Percentiles rank a stretch among this genome's conserved stretches.
These are phyloP conservation scores for Pseudopithomyces chartarum DNA, from an alignment of 2,329 filamentous ascomycete species.

Conservation along the genomic window DNA sequence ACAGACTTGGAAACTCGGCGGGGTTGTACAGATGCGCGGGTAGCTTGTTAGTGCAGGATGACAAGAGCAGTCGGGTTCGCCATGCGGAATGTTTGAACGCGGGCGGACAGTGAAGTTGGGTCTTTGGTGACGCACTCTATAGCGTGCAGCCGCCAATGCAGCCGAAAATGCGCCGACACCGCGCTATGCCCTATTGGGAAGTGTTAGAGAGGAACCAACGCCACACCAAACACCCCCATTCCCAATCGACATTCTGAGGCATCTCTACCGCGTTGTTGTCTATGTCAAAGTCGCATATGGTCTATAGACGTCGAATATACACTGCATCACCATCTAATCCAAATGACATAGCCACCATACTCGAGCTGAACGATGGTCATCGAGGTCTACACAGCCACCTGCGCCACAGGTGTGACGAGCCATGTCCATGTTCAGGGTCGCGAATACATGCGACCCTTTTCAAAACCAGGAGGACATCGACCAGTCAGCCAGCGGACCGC, in stretches of 20 bases:
- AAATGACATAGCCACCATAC: no score
- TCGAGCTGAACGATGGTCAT: background rate
- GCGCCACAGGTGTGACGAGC: slow-evolving; percentile 1
- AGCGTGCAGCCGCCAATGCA: no score
- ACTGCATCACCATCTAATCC: no score
- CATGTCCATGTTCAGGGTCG: background rate
- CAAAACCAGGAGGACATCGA: slow-evolving; percentile 10
- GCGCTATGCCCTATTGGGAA: no score
- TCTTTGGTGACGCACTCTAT: background rate
- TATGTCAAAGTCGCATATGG: no score
- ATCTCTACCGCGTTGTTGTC: no score
- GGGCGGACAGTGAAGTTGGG: background rate
- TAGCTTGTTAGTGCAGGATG: background rate
- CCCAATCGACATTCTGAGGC: no score
- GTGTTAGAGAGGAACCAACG: no score
- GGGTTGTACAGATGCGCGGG: background rate
- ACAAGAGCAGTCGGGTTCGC: background rate
- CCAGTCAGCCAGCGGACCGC: slow-evolving; percentile 19
- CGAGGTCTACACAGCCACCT: background rate
- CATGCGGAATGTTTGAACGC: background rate
- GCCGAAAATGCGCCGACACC: background rate
- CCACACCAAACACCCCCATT: no score
- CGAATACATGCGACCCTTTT: background rate
- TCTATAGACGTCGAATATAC: no score
- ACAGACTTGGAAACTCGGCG: background rate